Base-by-base conservation (phyloP, 352 stramenopile species). In the Pythium dissimile region DNA sequence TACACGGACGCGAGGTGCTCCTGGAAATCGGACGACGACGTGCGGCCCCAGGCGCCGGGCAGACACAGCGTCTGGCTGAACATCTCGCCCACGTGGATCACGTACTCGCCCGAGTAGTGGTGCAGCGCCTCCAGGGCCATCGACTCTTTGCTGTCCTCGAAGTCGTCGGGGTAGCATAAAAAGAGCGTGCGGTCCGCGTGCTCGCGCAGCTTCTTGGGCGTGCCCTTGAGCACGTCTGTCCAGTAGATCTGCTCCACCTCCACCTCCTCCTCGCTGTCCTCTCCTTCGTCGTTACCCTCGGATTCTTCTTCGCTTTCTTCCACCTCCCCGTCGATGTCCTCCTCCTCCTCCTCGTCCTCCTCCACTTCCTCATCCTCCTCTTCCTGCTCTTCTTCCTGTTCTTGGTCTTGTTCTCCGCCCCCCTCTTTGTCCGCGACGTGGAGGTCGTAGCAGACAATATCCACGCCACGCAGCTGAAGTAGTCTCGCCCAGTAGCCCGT, bases 21-120 rank as follows among this genome's bases (percentile, higher is more conserved):
- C 65, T 98, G 92, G 61, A 98, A 98, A 35, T 97, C 88, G 28
- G 89, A 75, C 18, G 87, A 91, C 11, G 89, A 97, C 13, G 90
- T 97, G 44, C 94, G 76, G 31, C 94, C 94, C 86, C 92, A 97
- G 44, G 89, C 72, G 28, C 93, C 87, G 30, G 94, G 89, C 32
- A 97, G 73, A 50, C 77, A 94, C 34, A 97, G 54, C 1, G 87
- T 92, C 58, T 97, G 86, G 5, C 86, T 75, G 59, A 92, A 96
- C n/a, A 97, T 67, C 77, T 98, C 94, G 30, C 94, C 94, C 13
- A 98, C 86, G 67, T 98, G 91, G 66, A 98, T 97, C 27, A 98
- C 79, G 38, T 83, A 94, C 54, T 93, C 77, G 7, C 92, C 92
- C n/a, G 73, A 73, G 66, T 94, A 98, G 60, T 97, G 86, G 51